Conservation (phyloP, 257 asterid species). For the Penstemon eatonii region DNA sequence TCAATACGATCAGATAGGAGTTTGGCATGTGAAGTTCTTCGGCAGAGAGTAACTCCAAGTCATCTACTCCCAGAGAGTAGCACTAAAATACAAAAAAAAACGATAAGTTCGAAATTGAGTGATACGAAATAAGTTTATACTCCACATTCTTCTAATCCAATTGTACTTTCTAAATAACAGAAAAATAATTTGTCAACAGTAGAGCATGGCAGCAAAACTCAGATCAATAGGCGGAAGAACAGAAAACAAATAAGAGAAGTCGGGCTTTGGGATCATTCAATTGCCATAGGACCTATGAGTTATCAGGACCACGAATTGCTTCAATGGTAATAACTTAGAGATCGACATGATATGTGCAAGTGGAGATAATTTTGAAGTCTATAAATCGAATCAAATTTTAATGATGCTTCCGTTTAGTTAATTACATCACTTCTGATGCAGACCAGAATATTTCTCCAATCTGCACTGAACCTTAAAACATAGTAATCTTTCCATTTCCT, state of each 20-base stretch:
- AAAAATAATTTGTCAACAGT: slow-evolving; percentile 2
- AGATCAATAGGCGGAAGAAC: slow-evolving; percentile 12
- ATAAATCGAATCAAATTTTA: too few species aligned
- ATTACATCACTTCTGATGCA: neutral
- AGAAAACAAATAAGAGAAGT: slow-evolving; percentile 2
- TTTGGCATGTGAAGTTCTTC: slow-evolving; percentile 92
- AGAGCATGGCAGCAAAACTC: neutral
- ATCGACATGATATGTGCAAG: neutral
- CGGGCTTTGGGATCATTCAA: neutral
- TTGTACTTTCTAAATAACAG: slow-evolving; percentile 13
- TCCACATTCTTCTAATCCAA: slow-evolving; percentile 21
- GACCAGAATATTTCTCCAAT: too few species aligned
- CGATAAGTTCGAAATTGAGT: slow-evolving; percentile 16
- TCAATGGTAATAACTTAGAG: neutral
- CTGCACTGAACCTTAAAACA: too few species aligned
- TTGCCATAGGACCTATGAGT: slow-evolving; percentile 1
- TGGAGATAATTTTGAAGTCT: neutral
- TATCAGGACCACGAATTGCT: neutral
- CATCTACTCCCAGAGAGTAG: slow-evolving; percentile 77
- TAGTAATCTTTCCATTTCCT: too few species aligned
- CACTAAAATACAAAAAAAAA: slow-evolving; percentile 53
- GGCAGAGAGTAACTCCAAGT: slow-evolving; percentile 76
- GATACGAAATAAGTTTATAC: slow-evolving; percentile 13
- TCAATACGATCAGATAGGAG: slow-evolving; percentile 70
- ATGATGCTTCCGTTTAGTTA: neutral